These are phyloP conservation scores for Sporothrix mexicana DNA, from an alignment of 2,329 filamentous ascomycete species.

Conservation along the genomic window DNA sequence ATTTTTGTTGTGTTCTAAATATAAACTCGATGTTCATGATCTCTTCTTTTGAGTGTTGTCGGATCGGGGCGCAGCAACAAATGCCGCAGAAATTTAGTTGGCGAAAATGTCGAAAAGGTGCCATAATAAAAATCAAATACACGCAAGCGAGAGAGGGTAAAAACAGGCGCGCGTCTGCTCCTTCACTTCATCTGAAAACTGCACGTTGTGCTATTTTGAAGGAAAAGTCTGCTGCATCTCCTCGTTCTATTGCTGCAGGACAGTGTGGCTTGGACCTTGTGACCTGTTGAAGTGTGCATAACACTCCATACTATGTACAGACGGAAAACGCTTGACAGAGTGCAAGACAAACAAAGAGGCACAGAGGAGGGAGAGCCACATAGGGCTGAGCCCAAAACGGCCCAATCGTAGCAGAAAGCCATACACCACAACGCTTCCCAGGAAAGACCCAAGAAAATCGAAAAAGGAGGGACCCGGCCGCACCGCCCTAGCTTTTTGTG, in stretches of 20 bases:
- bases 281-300: background rate
- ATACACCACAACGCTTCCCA: background rate
- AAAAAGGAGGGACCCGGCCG: slow-evolving; percentile 12
- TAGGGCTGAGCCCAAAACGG: slow-evolving; percentile 37
- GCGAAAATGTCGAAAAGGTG: too few species aligned
- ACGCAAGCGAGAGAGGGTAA: background rate
- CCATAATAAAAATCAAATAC: background rate
- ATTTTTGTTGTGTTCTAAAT: slow-evolving; percentile 23
- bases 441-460: background rate
- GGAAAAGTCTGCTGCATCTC: too few species aligned
- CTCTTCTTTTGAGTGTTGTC: slow-evolving; percentile 9
- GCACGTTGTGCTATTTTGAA: slow-evolving; percentile 3
- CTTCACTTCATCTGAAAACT: slow-evolving; percentile 26
- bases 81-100: background rate
- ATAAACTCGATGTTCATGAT: slow-evolving; percentile 22
- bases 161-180: slow-evolving; percentile 27
- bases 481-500: background rate
- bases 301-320: background rate
- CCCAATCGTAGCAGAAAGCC: slow-evolving; percentile 16
- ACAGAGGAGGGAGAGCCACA: slow-evolving; percentile 22
- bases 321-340: background rate
- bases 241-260: background rate
- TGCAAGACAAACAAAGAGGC: background rate
- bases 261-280: slow-evolving; percentile 31
- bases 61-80: slow-evolving; percentile 32